phyloP scores from a whole-genome alignment of 495 filamentous ascomycete genomes.

The Trichoderma erinaceum region DNA sequence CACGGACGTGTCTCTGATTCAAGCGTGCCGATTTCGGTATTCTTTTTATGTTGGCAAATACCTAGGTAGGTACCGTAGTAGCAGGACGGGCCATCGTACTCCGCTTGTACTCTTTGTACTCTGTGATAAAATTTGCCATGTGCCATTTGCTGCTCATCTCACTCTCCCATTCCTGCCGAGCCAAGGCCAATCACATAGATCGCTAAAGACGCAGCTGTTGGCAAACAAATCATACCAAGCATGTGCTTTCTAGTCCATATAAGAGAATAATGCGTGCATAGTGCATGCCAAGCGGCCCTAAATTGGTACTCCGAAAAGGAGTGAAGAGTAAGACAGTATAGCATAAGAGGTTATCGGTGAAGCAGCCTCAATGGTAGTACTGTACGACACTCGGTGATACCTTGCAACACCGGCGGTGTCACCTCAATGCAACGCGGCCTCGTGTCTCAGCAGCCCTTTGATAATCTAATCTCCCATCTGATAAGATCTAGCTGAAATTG shows the following conservation, averaged over 20 bases:
- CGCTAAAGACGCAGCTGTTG: neutral
- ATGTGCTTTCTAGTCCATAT: too few relatives aligned
- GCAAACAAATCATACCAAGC: too few relatives aligned
- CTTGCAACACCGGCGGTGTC: neutral
- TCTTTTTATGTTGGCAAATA: neutral
- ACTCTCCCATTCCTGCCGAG: neutral
- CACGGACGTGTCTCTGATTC: neutral
- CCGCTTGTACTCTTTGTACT: neutral
- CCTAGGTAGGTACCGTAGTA: too few relatives aligned
- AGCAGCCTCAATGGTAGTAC: neutral
- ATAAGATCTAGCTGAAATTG: neutral
- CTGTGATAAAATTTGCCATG: neutral
- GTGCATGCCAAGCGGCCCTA: too few relatives aligned
- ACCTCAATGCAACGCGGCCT: neutral
- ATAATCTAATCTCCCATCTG: constrained; percentile 12
- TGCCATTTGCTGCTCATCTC: neutral
- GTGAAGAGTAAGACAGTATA: neutral
- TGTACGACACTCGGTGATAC: neutral
- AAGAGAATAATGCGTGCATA: too few relatives aligned
- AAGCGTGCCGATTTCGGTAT: neutral
- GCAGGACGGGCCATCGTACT: too few relatives aligned
- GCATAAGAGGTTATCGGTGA: neutral
- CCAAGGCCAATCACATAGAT: neutral
- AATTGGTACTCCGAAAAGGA: neutral
- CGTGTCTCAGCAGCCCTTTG: neutral